Evolutionary conservation across 257 asterid species (phyloP), one percentile per base, ranked within the genome.

Genomic region (Anisodus acutangulus): DNA sequence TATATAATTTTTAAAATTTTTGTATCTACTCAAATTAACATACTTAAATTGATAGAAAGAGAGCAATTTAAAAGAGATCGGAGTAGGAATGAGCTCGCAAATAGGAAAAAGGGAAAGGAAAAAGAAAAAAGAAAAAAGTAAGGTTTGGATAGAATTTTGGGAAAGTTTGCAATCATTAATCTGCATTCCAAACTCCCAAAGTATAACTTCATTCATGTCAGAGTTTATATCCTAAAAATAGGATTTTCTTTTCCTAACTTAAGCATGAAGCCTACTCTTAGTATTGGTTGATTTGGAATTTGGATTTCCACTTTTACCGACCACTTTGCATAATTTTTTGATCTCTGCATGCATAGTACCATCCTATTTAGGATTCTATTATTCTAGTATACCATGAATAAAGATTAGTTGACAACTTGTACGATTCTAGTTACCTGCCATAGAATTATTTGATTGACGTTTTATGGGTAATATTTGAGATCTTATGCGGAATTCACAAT

Each of bases 261-360:
- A 10, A 51, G 47, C 47, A 76, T 12, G 81, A 76, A 51, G 63
- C 13, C n/a, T 51, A 31, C 15, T 26, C 62, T 51, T 47, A 76
- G 26, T 53, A 51, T 76, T 6, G 47, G 81, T 26, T 26, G 11
- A 51, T 26, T 76, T 13, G 47, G 81, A 76, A 0, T 76, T 22
- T 53, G 26, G 2, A 51, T 51, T 76, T 51, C 47, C 64, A 76
- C 81, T 76, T 76, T 76, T 49, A 26, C 81, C 22, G 49, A 37
- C 47, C 4, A 26, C 47, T 76, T 76, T 31, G 81, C 63, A 26
- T 31, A 49, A 51, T 51, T 76, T 15, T 76, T 76, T 76, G 63
- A 76, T 63, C 81, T 51, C 22, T 13, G 41, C 26, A 26, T 13
- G 41, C 26, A 26, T 41, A 39, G 26, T 68, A 39, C 26, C 13